These are phyloP conservation scores for Geotrichum histeridarum DNA, from an alignment of 1,139 yeast species.

Conservation along the genomic window DNA sequence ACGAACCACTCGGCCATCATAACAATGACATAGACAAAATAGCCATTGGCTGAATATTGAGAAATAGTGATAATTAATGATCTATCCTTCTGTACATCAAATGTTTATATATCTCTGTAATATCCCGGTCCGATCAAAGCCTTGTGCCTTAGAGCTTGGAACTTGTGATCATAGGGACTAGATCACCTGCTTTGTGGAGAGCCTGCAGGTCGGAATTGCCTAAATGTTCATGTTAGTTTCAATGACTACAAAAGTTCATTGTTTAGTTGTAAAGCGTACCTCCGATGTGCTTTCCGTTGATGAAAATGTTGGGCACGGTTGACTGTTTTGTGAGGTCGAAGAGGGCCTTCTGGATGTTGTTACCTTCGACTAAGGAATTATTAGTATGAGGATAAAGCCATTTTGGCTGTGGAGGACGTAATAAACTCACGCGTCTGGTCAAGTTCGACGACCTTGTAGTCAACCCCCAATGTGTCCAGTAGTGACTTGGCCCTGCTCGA, in stretches of 20 bases:
- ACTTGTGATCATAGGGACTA: constrained; percentile 25
- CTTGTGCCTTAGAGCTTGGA: neutral
- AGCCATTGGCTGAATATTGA: too few species aligned
- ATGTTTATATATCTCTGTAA: too few species aligned
- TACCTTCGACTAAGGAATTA: constrained; percentile 43
- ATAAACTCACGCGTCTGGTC: constrained; percentile 13
- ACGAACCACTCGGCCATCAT: too few species aligned
- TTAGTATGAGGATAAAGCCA: neutral
- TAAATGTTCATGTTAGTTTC: neutral
- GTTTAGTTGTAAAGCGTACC: constrained; percentile 49
- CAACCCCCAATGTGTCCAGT: constrained; percentile 6
- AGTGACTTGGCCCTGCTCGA: constrained; percentile 17
- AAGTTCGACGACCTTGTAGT: constrained; percentile 15
- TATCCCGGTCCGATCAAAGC: too few species aligned
- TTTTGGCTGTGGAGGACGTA: neutral
- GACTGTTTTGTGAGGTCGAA: constrained; percentile 75
- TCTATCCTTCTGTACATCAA: too few species aligned
- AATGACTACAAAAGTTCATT: neutral
- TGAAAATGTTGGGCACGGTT: constrained; percentile 90
- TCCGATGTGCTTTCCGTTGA: constrained; percentile 87
- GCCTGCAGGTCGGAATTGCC: constrained; percentile 62
- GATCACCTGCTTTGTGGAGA: constrained; percentile 42
- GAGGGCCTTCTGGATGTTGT: constrained; percentile 75
- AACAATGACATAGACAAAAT: too few species aligned
- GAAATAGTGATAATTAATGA: too few species aligned